Evolutionary conservation across 2,329 filamentous ascomycete genomes (phyloP), one percentile per base, ranked within the genome.

Genomic region (Paecilomyces dactylethromorphus): DNA sequence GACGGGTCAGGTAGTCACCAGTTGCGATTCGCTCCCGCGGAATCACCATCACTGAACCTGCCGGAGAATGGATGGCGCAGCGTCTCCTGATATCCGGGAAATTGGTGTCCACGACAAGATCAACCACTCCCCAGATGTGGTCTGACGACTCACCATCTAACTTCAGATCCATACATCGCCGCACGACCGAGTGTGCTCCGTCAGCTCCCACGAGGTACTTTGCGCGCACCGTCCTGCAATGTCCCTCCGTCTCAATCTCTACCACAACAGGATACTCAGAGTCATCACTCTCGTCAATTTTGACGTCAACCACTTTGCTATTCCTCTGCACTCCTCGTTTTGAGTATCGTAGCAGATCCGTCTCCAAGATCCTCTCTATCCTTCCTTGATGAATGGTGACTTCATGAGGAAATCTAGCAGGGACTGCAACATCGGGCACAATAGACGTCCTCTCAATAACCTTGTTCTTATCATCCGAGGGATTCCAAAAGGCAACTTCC

Each of bases 11-110:
- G 55, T 89, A 87, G 74, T 89, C 83, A 60, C 86, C 84, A 58
- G 84, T 75, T 26, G 74, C 75, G 57, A 83, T 81, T 1, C 79
- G 79, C 70, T 90, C 88, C 24, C 88, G 81, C 0, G 89, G 89
- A 59, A 93, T 92, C 3, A 92, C 86, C 84, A 92, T 89, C 68
- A 92, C 87, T 18, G 88, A 91, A 1, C 89, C 89, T 59, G 87
- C 79, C 53, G 84, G 80, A 3, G 88, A 91, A 70, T 91, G 89
- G 60, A 92, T 89, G 0, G 87, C 89, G 66, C 86, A 89, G 78
- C 89, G 88, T 81, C 88, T 87, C 80, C 90, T 87, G 66, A 92
- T 90, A 68, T 93, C 89, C 0, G 89, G 88, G 63, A 91, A 91
- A 66, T 90, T 81, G 0, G 88, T 91, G 68, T 84, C 80, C 22